Evolutionary conservation across 1,284 basidiomycete species (phyloP).

Genomic region (Schizophyllum amplum): DNA sequence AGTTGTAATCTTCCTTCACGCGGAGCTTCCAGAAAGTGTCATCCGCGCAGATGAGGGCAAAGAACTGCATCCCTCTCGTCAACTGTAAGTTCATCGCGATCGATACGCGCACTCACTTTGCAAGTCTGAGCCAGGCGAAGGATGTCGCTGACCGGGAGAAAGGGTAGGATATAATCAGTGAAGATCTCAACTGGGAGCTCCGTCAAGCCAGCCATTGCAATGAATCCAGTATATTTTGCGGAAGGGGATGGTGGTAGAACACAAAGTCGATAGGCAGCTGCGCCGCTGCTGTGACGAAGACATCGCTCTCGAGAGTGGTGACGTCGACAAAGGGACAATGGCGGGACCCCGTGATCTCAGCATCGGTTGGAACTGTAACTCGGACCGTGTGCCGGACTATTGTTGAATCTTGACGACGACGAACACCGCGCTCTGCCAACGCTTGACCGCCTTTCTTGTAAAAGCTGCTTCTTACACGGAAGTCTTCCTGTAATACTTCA

Average conservation of each 20-base stretch:
- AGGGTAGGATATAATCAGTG: constrained; percentile 63
- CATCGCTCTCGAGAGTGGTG: neutral
- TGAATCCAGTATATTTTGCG: too few relatives aligned
- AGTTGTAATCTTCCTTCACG: constrained; percentile 71
- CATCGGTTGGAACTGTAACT: too few relatives aligned
- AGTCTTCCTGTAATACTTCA: too few relatives aligned
- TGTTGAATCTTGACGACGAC: too few relatives aligned
- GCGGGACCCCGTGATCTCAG: too few relatives aligned
- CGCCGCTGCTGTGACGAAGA: neutral
- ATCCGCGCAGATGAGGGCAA: constrained; percentile 55
- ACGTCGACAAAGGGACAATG: neutral
- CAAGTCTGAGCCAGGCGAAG: constrained; percentile 48
- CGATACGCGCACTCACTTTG: constrained; percentile 28
- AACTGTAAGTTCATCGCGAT: neutral
- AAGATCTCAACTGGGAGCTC: constrained; percentile 67
- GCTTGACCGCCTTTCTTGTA: too few relatives aligned
- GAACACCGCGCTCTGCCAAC: too few relatives aligned
- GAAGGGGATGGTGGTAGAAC: constrained; percentile 6
- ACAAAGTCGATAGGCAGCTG: neutral
- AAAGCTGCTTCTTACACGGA: too few relatives aligned
- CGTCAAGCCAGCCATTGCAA: constrained; percentile 19
- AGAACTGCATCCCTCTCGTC: constrained; percentile 27
- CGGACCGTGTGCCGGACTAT: too few relatives aligned
- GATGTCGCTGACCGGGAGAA: constrained; percentile 51
- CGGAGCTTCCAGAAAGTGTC: constrained; percentile 75